Conservation (phyloP, 2,329 filamentous ascomycete species). For the Phaeosphaeria sp. region DNA sequence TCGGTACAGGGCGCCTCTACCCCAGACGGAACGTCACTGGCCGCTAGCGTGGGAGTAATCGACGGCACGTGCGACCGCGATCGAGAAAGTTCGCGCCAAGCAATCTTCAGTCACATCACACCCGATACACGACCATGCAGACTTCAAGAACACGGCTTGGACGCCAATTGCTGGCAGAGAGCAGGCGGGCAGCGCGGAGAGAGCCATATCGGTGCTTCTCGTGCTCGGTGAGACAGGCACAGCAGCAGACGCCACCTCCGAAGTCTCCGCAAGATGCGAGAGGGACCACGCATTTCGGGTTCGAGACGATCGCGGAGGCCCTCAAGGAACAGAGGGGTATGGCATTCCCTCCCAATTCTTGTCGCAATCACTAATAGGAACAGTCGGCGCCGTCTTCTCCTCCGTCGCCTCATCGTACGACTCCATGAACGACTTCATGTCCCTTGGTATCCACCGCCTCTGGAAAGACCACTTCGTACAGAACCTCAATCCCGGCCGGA, state of each 20-base stretch:
- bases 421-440: conserved; percentile 99
- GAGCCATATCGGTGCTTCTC: conserved; percentile 59
- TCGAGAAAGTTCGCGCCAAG: conserved; percentile 39
- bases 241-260: conserved; percentile 47
- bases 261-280: conserved; percentile 50
- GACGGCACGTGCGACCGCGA: conserved; percentile 38
- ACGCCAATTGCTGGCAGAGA: conserved; percentile 39
- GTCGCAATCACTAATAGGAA: conserved; percentile 25
- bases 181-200: conserved; percentile 16
- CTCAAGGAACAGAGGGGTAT: conserved; percentile 75
- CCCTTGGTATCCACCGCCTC: conserved; percentile 90
- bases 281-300: conserved; percentile 87
- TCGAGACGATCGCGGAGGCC: conserved; percentile 80
- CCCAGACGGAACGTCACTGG: conserved; percentile 10
- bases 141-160: conserved; percentile 32
- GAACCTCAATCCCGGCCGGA: conserved; percentile 81
- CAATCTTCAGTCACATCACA: conserved; percentile 8
- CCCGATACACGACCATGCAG: conserved; percentile 34
- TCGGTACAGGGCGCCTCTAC: conserved; percentile 24
- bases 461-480: conserved; percentile 99
- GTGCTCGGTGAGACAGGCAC: conserved; percentile 52
- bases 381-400: conserved; percentile 88
- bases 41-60: conserved; percentile 11
- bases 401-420: conserved; percentile 95
- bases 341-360: neutral